Evolutionary conservation across 2,329 filamentous ascomycete genomes (phyloP).

Genomic region (Plenodomus lindquistii): DNA sequence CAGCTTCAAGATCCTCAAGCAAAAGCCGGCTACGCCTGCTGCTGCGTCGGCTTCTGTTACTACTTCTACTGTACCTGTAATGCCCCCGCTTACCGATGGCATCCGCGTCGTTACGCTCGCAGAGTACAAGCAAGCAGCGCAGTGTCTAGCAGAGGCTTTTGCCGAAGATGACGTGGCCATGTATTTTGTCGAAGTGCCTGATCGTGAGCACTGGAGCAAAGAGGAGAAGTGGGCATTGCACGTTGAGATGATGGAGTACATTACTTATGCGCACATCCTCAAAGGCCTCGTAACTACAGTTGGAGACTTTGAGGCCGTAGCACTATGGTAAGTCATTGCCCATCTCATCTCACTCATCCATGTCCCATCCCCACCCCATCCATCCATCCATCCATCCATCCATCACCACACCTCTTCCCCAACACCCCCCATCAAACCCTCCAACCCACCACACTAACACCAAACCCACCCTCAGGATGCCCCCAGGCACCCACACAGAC

Average conservation of each 20-base stretch:
- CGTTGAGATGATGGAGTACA: slow-evolving; percentile 75
- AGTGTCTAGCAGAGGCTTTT: slow-evolving; percentile 77
- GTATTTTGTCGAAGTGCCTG: slow-evolving; percentile 75
- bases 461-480: slow-evolving; percentile 60
- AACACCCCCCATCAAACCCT: too few relatives aligned
- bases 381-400: too few relatives aligned
- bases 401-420: too few relatives aligned
- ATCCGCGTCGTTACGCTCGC: slow-evolving; percentile 67
- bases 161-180: slow-evolving; percentile 72
- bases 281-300: slow-evolving; percentile 75
- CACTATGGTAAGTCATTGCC: slow-evolving; percentile 68
- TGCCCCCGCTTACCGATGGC: slow-evolving; percentile 46
- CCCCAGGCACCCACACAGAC: slow-evolving; percentile 73
- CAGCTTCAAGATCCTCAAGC: slow-evolving; percentile 35
- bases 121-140: slow-evolving; percentile 72
- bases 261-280: slow-evolving; percentile 74
- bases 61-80: slow-evolving; percentile 8
- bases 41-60: slow-evolving; percentile 2
- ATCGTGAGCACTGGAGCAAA: slow-evolving; percentile 64
- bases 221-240: slow-evolving; percentile 77
- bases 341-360: not conserved
- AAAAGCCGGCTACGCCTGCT: slow-evolving; percentile 19
- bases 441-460: too few relatives aligned
- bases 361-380: not conserved
- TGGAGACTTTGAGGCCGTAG: slow-evolving; percentile 77